Percentiles rank a stretch among this genome's conserved stretches.
These are phyloP conservation scores for Puccinia triticina DNA, from an alignment of 1,284 basidiomycete genomes.

Conservation along the genomic window DNA sequence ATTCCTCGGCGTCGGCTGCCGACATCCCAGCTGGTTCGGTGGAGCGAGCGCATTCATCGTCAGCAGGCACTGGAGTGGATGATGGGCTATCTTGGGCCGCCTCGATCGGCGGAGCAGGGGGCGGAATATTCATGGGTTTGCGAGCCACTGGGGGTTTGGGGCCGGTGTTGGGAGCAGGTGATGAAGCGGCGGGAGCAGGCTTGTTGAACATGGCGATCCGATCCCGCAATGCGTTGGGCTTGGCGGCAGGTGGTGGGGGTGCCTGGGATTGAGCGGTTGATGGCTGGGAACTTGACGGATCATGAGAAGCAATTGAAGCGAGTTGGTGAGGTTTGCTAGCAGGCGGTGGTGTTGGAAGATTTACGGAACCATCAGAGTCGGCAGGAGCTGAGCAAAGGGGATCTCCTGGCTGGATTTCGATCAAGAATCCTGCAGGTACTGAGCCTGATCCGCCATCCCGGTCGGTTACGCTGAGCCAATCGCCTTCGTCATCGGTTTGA, in stretches of 20 bases:
- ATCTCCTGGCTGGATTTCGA: conserved; percentile 17
- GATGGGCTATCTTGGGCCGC: conserved; percentile 6
- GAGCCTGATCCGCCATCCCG: conserved; percentile 31
- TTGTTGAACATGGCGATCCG: conserved; percentile 52
- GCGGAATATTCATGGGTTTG: conserved; percentile 44
- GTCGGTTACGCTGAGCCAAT: conserved; percentile 43
- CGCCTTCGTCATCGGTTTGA: conserved; percentile 39
- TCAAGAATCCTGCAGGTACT: conserved; percentile 49
- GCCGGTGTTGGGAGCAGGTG: conserved; percentile 22
- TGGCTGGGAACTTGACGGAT: conserved; percentile 25
- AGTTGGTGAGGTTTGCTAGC: neutral
- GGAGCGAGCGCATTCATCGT: conserved; percentile 23
- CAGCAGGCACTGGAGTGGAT: neutral
- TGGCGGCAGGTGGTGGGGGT: conserved; percentile 37
- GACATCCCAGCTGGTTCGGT: conserved; percentile 44
- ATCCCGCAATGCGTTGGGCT: conserved; percentile 50
- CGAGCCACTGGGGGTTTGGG: conserved; percentile 49
- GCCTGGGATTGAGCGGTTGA: neutral
- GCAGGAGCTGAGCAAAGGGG: neutral
- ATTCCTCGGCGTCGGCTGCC: conserved; percentile 51
- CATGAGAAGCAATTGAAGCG: neutral
- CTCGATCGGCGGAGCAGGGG: conserved; percentile 41
- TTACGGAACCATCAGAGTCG: neutral
- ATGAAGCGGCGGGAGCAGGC: neutral
- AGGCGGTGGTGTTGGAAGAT: neutral